Conservation (phyloP, 2,329 filamentous ascomycete species). For the Trichophyton rubrum region DNA sequence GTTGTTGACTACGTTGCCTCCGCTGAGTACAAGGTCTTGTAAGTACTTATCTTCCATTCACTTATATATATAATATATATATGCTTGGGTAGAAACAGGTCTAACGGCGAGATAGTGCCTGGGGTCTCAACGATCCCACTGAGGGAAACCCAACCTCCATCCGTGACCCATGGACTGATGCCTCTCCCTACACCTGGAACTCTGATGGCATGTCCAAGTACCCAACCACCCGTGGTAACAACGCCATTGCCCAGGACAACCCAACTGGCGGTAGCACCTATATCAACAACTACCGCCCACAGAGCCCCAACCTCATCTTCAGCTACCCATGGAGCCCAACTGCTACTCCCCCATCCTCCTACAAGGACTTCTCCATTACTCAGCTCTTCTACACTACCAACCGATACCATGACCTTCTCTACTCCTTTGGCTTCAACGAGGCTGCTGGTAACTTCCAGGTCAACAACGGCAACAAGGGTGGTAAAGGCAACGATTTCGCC, state of each 20-base stretch:
- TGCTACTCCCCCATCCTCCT: constrained; percentile 6
- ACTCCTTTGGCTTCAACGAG: constrained; percentile 11
- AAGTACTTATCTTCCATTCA: not conserved
- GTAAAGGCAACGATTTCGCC: constrained; percentile 9
- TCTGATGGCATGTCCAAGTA: constrained; percentile 8
- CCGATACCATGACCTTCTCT: constrained; percentile 9
- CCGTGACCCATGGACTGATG: constrained; percentile 8
- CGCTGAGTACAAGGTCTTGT: constrained; percentile 10
- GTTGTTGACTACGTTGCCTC: constrained; percentile 11
- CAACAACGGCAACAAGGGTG: constrained; percentile 10
- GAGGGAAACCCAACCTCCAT: constrained; percentile 5
- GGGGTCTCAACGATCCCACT: constrained; percentile 11
- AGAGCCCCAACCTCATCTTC: constrained; percentile 7
- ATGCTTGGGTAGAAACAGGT: not conserved
- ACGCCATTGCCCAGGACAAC: constrained; percentile 11
- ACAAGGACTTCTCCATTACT: constrained; percentile 10
- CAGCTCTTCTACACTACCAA: constrained; percentile 12
- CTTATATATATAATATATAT: not conserved
- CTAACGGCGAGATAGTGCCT: constrained; percentile 4
- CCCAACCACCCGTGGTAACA: constrained; percentile 11
- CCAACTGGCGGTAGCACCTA: constrained; percentile 9
- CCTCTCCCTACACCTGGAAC: constrained; percentile 9
- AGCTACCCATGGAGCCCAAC: constrained; percentile 8
- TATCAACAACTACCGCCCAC: constrained; percentile 13
- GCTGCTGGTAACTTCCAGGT: constrained; percentile 11